Base-by-base conservation (phyloP, 176 grass and related monocot species). In the Elaeis guineensis region DNA sequence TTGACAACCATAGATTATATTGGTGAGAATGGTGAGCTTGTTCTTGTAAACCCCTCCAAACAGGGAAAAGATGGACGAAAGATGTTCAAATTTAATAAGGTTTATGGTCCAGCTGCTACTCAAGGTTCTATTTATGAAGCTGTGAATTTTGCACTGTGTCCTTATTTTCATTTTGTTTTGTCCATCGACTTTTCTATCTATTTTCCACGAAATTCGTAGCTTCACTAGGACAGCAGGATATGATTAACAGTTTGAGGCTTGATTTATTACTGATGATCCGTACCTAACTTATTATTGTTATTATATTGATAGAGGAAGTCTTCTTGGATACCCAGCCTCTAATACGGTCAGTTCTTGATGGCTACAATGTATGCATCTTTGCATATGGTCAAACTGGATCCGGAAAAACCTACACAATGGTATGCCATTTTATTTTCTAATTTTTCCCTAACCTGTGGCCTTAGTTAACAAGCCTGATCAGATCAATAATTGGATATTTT, bases 311-410 rank as follows among this genome's bases (percentile, higher is more conserved):
- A 97, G 93, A 91, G 73, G 72, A 67, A 67, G 84, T 97, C 11
- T 92, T 91, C 65, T 68, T 80, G 52, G 87, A 97, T 65, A 97
- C 85, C 67, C 84, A 69, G 17, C 93, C 93, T 14, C 66, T 97
- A 48, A 79, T 97, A 73, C 73, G 84, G 62, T 97, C 93, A 52
- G 80, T 92, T 78, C 78, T 97, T 67, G 84, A 97, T 81, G 93
- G 93, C 24, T 97, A 83, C 65, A 91, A 97, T 78, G 93, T 97
- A 55, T 97, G 93, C 64, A 97, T 97, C 49, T 92, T 97, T 12
- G 81, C 93, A 53, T 97, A 97, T 83, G 87, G 93, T 59, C 93
- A 97, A 71, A 97, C 93, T 80, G 87, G 93, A 85, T 91, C 87
- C 19, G 93, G 87, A 17, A 97, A 97, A 78, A 97, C 93, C 0